phyloP scores from a whole-genome alignment of 2,329 filamentous ascomycete species.

The Diplocarpon rosae region DNA sequence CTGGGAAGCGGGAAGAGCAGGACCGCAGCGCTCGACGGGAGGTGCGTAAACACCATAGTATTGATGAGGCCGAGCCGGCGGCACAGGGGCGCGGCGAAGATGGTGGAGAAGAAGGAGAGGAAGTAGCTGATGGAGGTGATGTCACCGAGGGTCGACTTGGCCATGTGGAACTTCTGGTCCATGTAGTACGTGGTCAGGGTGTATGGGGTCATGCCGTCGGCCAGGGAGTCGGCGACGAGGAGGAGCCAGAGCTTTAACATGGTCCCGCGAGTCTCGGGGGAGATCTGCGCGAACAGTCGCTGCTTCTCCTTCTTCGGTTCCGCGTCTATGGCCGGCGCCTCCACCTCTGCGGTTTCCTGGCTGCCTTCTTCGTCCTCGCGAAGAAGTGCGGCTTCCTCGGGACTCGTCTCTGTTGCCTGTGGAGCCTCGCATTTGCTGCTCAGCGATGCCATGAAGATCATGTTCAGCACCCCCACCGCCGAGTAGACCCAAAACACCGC shows the following conservation, averaged over 20 bases:
- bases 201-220: conserved; percentile 53
- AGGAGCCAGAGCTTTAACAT: conserved; percentile 58
- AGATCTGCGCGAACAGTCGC: conserved; percentile 42
- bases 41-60: conserved; percentile 65
- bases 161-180: conserved; percentile 41
- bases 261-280: conserved; percentile 41
- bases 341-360: conserved; percentile 4
- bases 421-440: conserved; percentile 28
- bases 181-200: conserved; percentile 48
- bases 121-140: conserved; percentile 44
- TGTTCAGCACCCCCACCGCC: conserved; percentile 43
- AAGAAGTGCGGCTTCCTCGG: conserved; percentile 13
- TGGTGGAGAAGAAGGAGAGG: conserved; percentile 41
- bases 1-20: conserved; percentile 37
- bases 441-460: conserved; percentile 39
- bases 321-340: not conserved
- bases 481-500: conserved; percentile 46
- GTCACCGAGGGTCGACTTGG: conserved; percentile 48
- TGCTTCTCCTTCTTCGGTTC: conserved; percentile 5
- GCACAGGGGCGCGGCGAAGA: conserved; percentile 39
- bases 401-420: conserved; percentile 1
- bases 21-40: conserved; percentile 48
- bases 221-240: conserved; percentile 51
- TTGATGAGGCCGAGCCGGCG: conserved; percentile 45
- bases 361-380: conserved; percentile 10